These are phyloP conservation scores for Penicillium tannophilum DNA, from an alignment of 495 filamentous ascomycete species.

Conservation along the genomic window DNA sequence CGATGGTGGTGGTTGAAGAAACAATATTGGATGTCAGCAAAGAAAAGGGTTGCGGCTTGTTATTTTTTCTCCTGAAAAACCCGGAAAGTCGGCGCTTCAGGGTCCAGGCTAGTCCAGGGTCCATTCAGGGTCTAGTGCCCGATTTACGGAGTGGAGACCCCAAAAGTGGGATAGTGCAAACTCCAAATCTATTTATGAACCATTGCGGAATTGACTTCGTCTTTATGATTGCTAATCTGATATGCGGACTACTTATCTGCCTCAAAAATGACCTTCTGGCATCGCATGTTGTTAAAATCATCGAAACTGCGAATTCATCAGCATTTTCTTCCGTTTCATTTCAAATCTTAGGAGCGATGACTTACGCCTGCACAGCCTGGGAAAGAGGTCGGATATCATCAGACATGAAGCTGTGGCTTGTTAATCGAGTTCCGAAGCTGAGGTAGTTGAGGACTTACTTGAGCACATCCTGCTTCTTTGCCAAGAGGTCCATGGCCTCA, in stretches of 20 bases:
- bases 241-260: conserved; percentile 26
- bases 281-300: conserved; percentile 40
- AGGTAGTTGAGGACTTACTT: conserved; percentile 24
- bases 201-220: background rate
- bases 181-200: background rate
- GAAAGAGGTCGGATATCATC: conserved; percentile 40
- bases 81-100: background rate
- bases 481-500: conserved; percentile 69
- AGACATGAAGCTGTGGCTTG: conserved; percentile 35
- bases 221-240: background rate
- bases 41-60: background rate
- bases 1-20: background rate
- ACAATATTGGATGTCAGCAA: background rate
- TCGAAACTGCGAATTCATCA: conserved; percentile 26
- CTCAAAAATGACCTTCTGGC: conserved; percentile 43
- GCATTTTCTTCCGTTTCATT: background rate
- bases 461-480: conserved; percentile 46
- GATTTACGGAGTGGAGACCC: background rate
- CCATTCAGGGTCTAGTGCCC: background rate
- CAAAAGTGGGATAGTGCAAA: background rate
- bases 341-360: background rate
- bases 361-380: conserved; percentile 38
- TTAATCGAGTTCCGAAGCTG: conserved; percentile 13
- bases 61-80: background rate
- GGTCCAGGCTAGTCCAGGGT: background rate